Percentiles rank a stretch among this genome's conserved stretches.
Conservation (phyloP, 768 basidiomycete species). For the Ramaria rubella region DNA sequence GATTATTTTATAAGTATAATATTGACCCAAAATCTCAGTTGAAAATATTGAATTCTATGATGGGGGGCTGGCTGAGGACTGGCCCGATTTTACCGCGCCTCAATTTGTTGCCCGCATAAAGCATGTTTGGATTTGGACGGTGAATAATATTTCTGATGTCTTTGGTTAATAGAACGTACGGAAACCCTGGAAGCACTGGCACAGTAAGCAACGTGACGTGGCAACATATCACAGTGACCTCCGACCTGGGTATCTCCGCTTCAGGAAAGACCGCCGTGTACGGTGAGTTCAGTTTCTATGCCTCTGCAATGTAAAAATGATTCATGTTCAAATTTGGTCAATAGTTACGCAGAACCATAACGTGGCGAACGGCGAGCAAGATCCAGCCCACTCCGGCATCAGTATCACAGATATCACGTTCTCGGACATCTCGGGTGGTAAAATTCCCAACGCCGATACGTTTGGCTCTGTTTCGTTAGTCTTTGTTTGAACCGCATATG, state of each 20-base stretch:
- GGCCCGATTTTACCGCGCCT: background rate
- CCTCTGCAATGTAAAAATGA: background rate
- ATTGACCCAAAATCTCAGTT: background rate
- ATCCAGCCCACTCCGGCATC: background rate
- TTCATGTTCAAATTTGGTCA: background rate
- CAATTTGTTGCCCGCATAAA: background rate
- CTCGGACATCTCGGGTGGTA: background rate
- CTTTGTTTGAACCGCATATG: no score
- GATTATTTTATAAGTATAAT: background rate
- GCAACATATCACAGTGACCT: background rate
- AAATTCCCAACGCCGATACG: background rate
- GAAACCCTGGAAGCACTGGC: background rate
- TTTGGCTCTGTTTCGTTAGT: background rate
- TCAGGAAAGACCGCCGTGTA: background rate
- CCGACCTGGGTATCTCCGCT: background rate
- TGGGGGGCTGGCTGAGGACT: background rate
- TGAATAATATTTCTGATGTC: background rate
- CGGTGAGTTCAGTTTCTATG: background rate
- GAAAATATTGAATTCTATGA: background rate
- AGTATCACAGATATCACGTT: background rate
- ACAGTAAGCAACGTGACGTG: background rate
- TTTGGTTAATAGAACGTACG: background rate
- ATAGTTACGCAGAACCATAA: background rate
- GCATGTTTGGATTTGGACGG: background rate
- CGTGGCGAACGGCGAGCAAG: background rate